Conservation (phyloP, 495 filamentous ascomycete species). For the Melanomma pulvis-pyrius region DNA sequence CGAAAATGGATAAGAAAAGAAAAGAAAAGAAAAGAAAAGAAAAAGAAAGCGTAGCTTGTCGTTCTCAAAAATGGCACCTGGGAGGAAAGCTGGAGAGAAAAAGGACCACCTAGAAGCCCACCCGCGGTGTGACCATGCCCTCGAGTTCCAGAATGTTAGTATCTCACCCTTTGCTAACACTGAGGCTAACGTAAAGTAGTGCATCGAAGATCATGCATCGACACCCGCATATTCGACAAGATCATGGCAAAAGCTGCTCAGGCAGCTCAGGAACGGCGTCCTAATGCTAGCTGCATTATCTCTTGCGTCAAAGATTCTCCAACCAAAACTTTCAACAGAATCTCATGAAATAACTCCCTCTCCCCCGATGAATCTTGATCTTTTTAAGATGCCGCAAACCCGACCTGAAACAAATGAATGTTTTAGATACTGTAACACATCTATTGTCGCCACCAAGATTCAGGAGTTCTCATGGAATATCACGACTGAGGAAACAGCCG, state of each 20-base stretch:
- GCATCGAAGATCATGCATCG: background rate
- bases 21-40: too few species aligned
- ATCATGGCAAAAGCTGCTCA: background rate
- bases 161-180: background rate
- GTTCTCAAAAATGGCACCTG: too few species aligned
- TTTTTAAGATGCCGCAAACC: background rate
- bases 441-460: slow-evolving; percentile 7
- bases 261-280: background rate
- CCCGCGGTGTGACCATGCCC: background rate
- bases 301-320: background rate
- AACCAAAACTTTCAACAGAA: background rate
- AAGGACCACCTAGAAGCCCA: background rate
- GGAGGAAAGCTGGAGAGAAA: background rate
- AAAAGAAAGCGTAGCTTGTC: too few species aligned
- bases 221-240: background rate
- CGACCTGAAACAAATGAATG: background rate
- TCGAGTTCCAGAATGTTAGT: slow-evolving; percentile 13
- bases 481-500: slow-evolving; percentile 4
- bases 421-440: background rate
- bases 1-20: too few species aligned
- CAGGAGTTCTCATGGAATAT: slow-evolving; percentile 14
- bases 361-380: background rate
- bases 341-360: background rate
- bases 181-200: slow-evolving; percentile 10
- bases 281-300: background rate